phyloP scores from a whole-genome alignment of 257 asterid species.

The Lavandula angustifolia region DNA sequence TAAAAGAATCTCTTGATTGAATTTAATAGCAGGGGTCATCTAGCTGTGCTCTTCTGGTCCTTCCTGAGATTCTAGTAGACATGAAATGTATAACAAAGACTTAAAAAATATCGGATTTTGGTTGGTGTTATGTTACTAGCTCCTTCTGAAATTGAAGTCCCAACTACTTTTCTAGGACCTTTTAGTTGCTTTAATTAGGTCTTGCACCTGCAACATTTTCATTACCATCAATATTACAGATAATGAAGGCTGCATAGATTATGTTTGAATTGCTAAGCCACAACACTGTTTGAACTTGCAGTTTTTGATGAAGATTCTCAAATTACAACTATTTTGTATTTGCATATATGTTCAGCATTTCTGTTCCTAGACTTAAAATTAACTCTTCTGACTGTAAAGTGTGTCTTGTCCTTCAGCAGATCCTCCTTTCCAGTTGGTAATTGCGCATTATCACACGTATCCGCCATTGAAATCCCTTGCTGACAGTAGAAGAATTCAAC shows the following conservation, averaged over 20 bases:
- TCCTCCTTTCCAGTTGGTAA: constrained; percentile 27
- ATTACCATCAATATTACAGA: neutral
- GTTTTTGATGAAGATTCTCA: neutral
- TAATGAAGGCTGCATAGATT: no score
- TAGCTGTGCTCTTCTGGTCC: neutral
- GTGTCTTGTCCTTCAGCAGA: constrained; percentile 28
- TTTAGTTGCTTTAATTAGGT: neutral
- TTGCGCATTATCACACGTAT: constrained; percentile 24
- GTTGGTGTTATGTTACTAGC: neutral
- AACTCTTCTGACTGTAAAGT: constrained; percentile 15
- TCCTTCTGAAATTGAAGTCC: neutral
- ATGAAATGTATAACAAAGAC: neutral
- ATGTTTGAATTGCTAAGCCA: no score
- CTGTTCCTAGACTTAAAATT: neutral
- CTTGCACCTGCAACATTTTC: neutral
- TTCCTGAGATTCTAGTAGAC: neutral
- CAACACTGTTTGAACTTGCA: no score
- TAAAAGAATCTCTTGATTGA: neutral
- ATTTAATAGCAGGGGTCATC: neutral
- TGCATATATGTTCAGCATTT: neutral
- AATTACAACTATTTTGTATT: neutral
- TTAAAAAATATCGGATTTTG: neutral
- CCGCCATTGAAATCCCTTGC: constrained; percentile 8
- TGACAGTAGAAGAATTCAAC: constrained; percentile 14
- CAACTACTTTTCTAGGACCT: neutral